Evolutionary conservation across 306 rosid genomes (phyloP), one percentile per base, ranked within the genome.

Genomic region (Oemleria cerasiformis): DNA sequence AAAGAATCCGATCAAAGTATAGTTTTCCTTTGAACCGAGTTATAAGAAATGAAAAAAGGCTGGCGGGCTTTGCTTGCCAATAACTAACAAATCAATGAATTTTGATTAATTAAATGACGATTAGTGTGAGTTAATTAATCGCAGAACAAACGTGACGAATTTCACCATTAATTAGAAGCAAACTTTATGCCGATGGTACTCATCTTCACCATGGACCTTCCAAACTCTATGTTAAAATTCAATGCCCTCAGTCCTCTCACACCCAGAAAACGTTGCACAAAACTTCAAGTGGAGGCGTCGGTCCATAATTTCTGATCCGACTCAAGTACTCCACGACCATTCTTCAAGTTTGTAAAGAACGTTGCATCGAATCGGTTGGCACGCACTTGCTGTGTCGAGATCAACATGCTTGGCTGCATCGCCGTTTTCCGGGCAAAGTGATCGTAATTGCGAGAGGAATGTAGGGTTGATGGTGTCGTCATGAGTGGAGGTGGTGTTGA

Each of bases 121-220:
- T 25, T 25, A 1, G 36, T n/a, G 36, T 30, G 4, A 30, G 51
- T 6, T 20, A 67, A 45, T 67, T 67, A 19, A 34, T 19, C 50
- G 85, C 86, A 51, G 92, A 78, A 20, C 89, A 90, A 30, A 73
- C 63, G 36, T 66, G 83, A 41, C 96, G 90, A 21, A 90, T 85
- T 73, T 90, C 96, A 23, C 96, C 89, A 4, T 76, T n/a, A n/a
- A n/a, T n/a, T 60, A 2, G 66, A 0, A 0, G 88, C 81, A 0
- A 78, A 78, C 15, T 85, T 83, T 16, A 89, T 74, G 10, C 66
- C 92, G 71, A 87, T 82, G 17, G 77, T 90, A 15, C 92, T 69
- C 96, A 87, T 87, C 63, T 85, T 90, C 43, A 87, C 85, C 92
- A 87, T 87, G 5, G 92, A 70, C 39, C 15, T 87, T 6, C 89